Conservation (phyloP, 1,284 basidiomycete species). For the Stereum hirsutum region DNA sequence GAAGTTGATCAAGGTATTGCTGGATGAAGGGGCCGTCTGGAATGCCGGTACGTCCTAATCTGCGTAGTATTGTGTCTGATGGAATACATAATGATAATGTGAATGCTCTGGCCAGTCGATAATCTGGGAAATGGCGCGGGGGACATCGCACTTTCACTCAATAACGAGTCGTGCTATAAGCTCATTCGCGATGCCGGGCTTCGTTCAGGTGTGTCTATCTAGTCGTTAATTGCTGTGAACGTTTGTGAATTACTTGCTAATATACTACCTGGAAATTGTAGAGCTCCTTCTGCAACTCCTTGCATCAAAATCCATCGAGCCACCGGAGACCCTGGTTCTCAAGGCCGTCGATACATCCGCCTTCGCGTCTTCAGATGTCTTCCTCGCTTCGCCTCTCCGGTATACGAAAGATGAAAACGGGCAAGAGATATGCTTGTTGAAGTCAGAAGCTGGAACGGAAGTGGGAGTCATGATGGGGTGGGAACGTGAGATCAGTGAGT, state of each 20-base stretch:
- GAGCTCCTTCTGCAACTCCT: conserved; percentile 63
- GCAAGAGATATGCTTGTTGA: conserved; percentile 75
- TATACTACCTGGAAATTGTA: conserved; percentile 18
- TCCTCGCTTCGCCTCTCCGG: conserved; percentile 63
- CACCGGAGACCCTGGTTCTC: conserved; percentile 39
- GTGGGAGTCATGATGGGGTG: conserved; percentile 97
- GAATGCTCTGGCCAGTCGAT: conserved; percentile 47
- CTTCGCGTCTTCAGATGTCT: conserved; percentile 67
- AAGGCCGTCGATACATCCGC: conserved; percentile 55
- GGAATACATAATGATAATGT: too few species aligned
- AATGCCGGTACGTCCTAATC: conserved; percentile 58
- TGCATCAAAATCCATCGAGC: conserved; percentile 29
- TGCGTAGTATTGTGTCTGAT: not conserved
- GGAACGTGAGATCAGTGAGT: conserved; percentile 74
- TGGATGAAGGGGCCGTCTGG: conserved; percentile 87
- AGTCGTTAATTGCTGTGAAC: conserved; percentile 7
- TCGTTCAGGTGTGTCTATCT: conserved; percentile 52
- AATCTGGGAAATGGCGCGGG: conserved; percentile 74
- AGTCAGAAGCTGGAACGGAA: conserved; percentile 59
- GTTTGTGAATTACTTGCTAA: conserved; percentile 1
- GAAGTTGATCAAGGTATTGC: conserved; percentile 53
- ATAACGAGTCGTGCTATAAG: conserved; percentile 66
- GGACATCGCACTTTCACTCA: conserved; percentile 82
- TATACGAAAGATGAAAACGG: conserved; percentile 70
- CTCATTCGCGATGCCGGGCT: conserved; percentile 82